A percentile compares a stretch with the other conserved stretches of the same genome.
phyloP scores from a whole-genome alignment of 176 grass and related monocot genomes.

The Ensete glaucum region DNA sequence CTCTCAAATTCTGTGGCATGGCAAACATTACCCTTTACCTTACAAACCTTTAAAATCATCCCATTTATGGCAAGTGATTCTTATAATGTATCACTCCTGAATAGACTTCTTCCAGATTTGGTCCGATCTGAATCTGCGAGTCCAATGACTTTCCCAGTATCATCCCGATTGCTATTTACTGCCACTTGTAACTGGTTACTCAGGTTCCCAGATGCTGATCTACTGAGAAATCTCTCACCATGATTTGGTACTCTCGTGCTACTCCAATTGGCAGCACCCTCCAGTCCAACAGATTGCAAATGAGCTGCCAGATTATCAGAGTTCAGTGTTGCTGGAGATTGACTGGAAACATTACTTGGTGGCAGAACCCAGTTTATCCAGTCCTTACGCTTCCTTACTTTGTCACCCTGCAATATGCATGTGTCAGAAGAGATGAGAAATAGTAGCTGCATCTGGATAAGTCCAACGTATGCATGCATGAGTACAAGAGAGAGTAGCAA shows the following conservation, averaged over 20 bases:
- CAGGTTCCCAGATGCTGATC: conserved; percentile 26
- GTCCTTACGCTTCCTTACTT: conserved; percentile 42
- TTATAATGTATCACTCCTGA: conserved; percentile 6
- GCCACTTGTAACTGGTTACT: conserved; percentile 16
- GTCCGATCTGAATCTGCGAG: not conserved
- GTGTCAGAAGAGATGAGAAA: not conserved
- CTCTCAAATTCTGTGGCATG: not conserved
- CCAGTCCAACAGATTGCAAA: conserved; percentile 24
- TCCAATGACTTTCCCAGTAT: not conserved
- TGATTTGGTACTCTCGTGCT: conserved; percentile 3
- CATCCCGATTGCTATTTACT: conserved; percentile 13
- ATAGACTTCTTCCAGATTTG: not conserved
- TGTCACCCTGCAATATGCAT: conserved; percentile 32
- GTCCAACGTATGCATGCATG: not conserved
- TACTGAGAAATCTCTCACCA: conserved; percentile 18
- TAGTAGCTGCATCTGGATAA: not conserved
- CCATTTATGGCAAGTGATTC: not conserved
- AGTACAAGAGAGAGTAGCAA: not conserved
- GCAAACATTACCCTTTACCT: not conserved
- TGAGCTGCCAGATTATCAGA: conserved; percentile 30
- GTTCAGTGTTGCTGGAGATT: conserved; percentile 13
- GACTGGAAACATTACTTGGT: conserved; percentile 14
- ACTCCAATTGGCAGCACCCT: conserved; percentile 20
- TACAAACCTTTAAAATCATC: not conserved
- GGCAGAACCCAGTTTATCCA: conserved; percentile 52